Conservation (phyloP, 352 stramenopile species). For the Phytophthora pini region DNA sequence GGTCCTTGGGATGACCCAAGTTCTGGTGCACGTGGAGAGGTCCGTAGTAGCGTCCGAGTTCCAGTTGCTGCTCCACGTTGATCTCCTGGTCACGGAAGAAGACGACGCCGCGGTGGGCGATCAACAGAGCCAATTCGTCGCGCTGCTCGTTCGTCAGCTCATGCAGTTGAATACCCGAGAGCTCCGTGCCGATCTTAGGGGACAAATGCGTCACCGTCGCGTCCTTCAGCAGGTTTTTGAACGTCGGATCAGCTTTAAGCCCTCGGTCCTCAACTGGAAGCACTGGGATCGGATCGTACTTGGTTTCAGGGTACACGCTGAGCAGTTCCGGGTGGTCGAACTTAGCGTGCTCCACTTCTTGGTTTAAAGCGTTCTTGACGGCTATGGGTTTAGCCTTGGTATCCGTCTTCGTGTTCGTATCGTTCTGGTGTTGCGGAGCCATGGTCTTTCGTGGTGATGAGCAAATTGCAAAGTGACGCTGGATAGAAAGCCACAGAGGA, state of each 20-base stretch:
- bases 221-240: conserved; percentile 39
- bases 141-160: conserved; percentile 13
- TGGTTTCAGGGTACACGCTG: conserved; percentile 33
- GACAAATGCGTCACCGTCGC: conserved; percentile 15
- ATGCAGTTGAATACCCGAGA: conserved; percentile 14
- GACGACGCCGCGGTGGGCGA: conserved; percentile 14
- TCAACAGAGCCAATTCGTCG: conserved; percentile 19
- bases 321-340: conserved; percentile 34
- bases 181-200: conserved; percentile 19
- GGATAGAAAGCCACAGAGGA: neutral
- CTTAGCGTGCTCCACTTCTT: conserved; percentile 18
- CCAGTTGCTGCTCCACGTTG: conserved; percentile 15
- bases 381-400: conserved; percentile 5
- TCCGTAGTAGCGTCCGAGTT: conserved; percentile 18
- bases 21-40: conserved; percentile 24
- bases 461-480: conserved; percentile 22
- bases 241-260: conserved; percentile 38
- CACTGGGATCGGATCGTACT: conserved; percentile 38
- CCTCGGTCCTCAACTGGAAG: conserved; percentile 39
- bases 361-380: conserved; percentile 25
- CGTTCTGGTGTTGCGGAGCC: conserved; percentile 33
- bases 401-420: neutral
- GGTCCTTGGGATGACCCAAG: conserved; percentile 15
- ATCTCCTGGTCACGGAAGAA: conserved; percentile 28
- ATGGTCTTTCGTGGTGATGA: conserved; percentile 20